Evolutionary conservation across 305 asterid genomes (phyloP), one percentile per base, ranked within the genome.

Genomic region (Fraxinus latifolia): DNA sequence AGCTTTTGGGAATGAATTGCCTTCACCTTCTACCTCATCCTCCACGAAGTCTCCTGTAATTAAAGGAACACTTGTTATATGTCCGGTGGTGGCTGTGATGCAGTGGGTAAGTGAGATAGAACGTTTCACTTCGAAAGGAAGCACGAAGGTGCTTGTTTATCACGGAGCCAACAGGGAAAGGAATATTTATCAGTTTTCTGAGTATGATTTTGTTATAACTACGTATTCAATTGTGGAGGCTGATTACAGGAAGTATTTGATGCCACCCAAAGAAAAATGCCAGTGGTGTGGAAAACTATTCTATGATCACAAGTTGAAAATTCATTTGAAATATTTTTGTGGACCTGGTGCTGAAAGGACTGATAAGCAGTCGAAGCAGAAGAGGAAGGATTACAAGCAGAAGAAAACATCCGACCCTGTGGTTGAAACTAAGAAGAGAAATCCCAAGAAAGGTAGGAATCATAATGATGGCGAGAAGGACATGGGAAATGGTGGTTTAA

Each of bases 41-140:
- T 87, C 95, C 70, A 82, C 42, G 25, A 85, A 84, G 76, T 83
- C 90, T 76, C 94, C 93, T 37, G 83, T 86, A 17, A 85, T 95
- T 42, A 95, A 92, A 79, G 97, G 93, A 47, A 94, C 97, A 74
- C 96, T 95, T 82, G 97, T 95, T 44, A 90, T 95, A 79, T 95
- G 99, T 85, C 99, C 99, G 11, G 33, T 94, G 89, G 95, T 94
- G 68, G 98, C 98, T 39, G 92, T 90, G 83, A 85, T 83, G 85
- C 99, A 95, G 80, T 95, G 99, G 99, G 97, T 85, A 7, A 88
- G 89, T 86, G 99, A 95, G 87, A 92, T 95, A 81, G 94, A 92
- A 2, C 93, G 93, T 77, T 94, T 89, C 88, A 94, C 99, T 75
- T 81, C 87, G 21, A 84, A 94, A 86, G 97, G 94, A 82, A 94